Conservation (phyloP, 1,284 basidiomycete species). For the Irpex sp. region DNA sequence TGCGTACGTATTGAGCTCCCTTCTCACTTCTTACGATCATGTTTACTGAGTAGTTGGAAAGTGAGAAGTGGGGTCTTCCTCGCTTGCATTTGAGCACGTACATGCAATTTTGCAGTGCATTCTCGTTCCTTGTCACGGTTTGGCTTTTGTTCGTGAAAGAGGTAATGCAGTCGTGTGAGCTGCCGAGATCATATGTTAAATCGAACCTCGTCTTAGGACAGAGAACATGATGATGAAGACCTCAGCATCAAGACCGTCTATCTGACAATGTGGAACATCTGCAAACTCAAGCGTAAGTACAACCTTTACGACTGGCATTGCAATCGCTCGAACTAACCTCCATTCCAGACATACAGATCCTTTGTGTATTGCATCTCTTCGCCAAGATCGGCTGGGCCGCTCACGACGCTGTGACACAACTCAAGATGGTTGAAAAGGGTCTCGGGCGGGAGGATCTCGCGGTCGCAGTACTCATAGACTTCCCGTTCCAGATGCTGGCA, state of each 20-base stretch:
- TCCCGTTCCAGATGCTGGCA: constrained; percentile 95
- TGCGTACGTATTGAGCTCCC: constrained; percentile 47
- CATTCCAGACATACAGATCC: constrained; percentile 80
- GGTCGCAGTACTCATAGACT: constrained; percentile 93
- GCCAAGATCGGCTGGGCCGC: constrained; percentile 96
- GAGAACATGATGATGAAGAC: constrained; percentile 70
- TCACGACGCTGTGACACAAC: constrained; percentile 88
- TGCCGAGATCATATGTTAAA: neutral
- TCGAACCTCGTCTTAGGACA: constrained; percentile 49
- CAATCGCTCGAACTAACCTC: neutral
- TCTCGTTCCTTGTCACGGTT: constrained; percentile 81
- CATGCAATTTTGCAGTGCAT: constrained; percentile 81
- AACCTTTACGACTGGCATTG: neutral
- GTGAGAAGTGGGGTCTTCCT: constrained; percentile 83
- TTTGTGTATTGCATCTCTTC: constrained; percentile 86
- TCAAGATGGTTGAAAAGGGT: constrained; percentile 98
- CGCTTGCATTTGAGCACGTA: constrained; percentile 81
- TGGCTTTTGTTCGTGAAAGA: constrained; percentile 95
- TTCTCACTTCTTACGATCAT: constrained; percentile 3
- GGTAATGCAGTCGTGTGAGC: constrained; percentile 36
- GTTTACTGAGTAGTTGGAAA: constrained; percentile 24
- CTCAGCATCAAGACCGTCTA: constrained; percentile 93
- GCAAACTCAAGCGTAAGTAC: constrained; percentile 81
- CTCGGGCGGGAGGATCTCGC: constrained; percentile 95
- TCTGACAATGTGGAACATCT: constrained; percentile 92